phyloP scores from a whole-genome alignment of 1,284 basidiomycete species.

The Trichosporon coremiiforme region DNA sequence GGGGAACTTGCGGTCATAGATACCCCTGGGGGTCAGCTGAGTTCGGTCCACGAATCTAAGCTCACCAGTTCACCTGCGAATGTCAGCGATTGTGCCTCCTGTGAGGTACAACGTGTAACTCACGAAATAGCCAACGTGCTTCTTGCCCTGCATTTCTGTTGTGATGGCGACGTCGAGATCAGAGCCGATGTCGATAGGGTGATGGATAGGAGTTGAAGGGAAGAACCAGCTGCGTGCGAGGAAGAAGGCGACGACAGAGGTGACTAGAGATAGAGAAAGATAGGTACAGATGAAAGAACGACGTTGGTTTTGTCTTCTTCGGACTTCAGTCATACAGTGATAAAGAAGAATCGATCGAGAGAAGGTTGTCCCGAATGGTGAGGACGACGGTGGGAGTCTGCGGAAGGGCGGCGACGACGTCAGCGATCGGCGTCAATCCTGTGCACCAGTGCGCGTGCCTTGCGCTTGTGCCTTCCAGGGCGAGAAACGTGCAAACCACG shows the following conservation, averaged over 20 bases:
- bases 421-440: slow-evolving; percentile 5
- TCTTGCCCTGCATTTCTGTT: slow-evolving; percentile 31
- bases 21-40: slow-evolving; percentile 66
- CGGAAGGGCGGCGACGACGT: slow-evolving; percentile 7
- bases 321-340: slow-evolving; percentile 1
- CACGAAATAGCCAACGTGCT: slow-evolving; percentile 47
- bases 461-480: background rate
- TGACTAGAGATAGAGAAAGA: background rate
- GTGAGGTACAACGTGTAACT: slow-evolving; percentile 16
- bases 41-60: no score
- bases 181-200: background rate
- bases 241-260: background rate
- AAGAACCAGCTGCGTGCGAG: slow-evolving; percentile 1
- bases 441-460: background rate
- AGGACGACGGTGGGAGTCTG: background rate
- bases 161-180: background rate
- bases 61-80: slow-evolving; percentile 56
- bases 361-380: background rate
- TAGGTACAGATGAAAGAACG: background rate
- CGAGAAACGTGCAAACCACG: background rate
- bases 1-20: slow-evolving; percentile 82
- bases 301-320: background rate
- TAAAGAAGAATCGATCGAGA: background rate
- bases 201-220: background rate
- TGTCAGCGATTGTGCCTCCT: slow-evolving; percentile 64